Base-by-base conservation (phyloP, 2,329 filamentous ascomycete species). In the Pseudopithomyces maydicus region DNA sequence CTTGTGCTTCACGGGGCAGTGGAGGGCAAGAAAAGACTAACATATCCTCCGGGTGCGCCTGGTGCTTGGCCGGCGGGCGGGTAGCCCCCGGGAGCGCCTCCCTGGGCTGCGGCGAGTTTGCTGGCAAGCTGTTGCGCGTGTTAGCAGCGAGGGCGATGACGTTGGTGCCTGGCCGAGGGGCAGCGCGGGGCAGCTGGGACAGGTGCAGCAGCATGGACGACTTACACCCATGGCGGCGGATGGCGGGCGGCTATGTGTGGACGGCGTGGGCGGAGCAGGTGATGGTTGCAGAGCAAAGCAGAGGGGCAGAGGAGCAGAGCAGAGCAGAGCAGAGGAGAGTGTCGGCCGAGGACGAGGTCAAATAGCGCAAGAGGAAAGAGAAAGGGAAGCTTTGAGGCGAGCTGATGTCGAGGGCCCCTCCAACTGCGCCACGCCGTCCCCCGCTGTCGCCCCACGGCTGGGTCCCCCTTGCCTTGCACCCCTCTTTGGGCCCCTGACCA, bases 71-170 rank as follows among this genome's bases (percentile, higher is more conserved):
- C 47, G 14, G 20, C 15, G 35, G 47, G 46, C 11, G 46, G 47
- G 15, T 41, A 50, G 22, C 23, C 43, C 5, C 35, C 47, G 3
- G 47, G 47, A 12, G 47, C 35, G 36, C 35, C 47, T 32, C 35
- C 47, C 22, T 47, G 45, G 4, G 47, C 47, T 41, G 47, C 47
- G 47, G 47, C 47, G 47, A 50, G 36, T 42, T 50, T 50, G 36
- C 47, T 50, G 20, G 47, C 47, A 15, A 50, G 36, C 47, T 50
- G 35, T 42, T 50, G 47, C 36, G 47, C 36, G 4, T 50, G 35
- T 50, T 50, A 50, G 47, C 36, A 49, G 12, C 33, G 42, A 38
- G 20, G 19, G 15, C n/a, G 47, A 50, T 50, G 47, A 50, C 47
- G 47, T 50, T 41, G 47, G 23, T 42, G 47, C 36, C 36, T 50